Evolutionary conservation across 768 basidiomycete genomes (phyloP).

Genomic region (Boletus coccyginus): DNA sequence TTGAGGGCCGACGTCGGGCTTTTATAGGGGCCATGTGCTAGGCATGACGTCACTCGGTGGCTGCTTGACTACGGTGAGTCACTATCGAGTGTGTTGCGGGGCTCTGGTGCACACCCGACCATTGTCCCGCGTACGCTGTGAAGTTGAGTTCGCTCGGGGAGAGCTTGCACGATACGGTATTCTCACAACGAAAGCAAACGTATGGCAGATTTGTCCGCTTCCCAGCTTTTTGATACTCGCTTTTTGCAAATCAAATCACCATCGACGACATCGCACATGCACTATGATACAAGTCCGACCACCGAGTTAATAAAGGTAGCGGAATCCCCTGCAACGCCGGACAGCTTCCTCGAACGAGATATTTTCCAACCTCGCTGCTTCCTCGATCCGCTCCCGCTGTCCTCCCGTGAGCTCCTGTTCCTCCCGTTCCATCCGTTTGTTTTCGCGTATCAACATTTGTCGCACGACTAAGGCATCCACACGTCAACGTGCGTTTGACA

Average conservation of each 20-base stretch:
- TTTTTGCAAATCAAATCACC: slow-evolving; percentile 4
- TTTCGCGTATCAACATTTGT: slow-evolving; percentile 44
- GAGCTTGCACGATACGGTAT: slow-evolving; percentile 16
- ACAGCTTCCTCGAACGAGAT: slow-evolving; percentile 58
- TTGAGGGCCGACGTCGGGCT: slow-evolving; percentile 16
- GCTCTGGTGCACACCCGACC: not conserved
- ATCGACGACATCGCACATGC: not conserved
- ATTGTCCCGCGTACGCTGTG: not conserved
- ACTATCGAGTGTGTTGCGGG: not conserved
- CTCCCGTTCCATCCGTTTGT: slow-evolving; percentile 47
- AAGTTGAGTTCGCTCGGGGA: not conserved
- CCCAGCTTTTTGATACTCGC: no score
- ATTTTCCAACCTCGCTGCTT: slow-evolving; percentile 57
- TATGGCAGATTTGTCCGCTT: no score
- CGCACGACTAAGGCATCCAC: slow-evolving; percentile 37
- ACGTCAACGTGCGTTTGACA: not conserved
- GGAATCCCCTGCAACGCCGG: slow-evolving; percentile 52
- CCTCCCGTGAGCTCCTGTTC: slow-evolving; percentile 44
- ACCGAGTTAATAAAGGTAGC: slow-evolving; percentile 45
- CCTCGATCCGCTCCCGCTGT: slow-evolving; percentile 49
- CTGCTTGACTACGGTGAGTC: not conserved
- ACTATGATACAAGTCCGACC: no score
- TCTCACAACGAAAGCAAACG: slow-evolving; percentile 16
- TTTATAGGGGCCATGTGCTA: slow-evolving; percentile 21
- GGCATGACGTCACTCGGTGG: slow-evolving; percentile 27